phyloP scores from a whole-genome alignment of 768 basidiomycete species.

The Rhodotorula sphaerocarpa region DNA sequence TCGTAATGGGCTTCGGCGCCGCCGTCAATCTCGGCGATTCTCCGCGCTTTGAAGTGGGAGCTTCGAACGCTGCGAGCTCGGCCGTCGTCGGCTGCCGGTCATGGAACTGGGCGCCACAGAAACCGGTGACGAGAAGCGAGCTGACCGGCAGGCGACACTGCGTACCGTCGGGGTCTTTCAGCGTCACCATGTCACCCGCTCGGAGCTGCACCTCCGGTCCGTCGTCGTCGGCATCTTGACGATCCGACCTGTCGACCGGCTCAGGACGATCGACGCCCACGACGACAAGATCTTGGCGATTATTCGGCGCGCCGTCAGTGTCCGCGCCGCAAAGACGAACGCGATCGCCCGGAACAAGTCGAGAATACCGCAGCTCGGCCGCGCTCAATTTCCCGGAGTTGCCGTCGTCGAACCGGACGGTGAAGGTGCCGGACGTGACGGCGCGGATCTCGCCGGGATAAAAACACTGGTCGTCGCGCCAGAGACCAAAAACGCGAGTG shows the following conservation, averaged over 20 bases:
- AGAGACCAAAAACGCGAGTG: constrained; percentile 51
- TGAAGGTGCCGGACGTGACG: constrained; percentile 43
- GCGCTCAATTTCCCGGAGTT: constrained; percentile 52
- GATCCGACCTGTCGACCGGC: neutral
- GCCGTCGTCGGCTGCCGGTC: constrained; percentile 26
- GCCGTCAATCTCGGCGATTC: neutral
- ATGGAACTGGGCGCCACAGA: constrained; percentile 14
- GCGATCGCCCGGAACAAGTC: constrained; percentile 49
- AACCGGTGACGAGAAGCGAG: constrained; percentile 4
- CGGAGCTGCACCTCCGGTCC: constrained; percentile 42
- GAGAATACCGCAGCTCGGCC: constrained; percentile 52
- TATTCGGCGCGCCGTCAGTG: constrained; percentile 38
- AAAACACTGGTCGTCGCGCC: constrained; percentile 51
- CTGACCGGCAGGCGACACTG: constrained; percentile 9
- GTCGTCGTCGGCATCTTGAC: constrained; percentile 28
- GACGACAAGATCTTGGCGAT: constrained; percentile 40
- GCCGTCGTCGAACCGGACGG: constrained; percentile 62
- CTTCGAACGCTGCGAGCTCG: constrained; percentile 16
- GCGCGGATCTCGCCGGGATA: constrained; percentile 32
- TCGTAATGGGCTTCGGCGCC: neutral
- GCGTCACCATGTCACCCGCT: constrained; percentile 48
- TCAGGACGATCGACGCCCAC: constrained; percentile 44
- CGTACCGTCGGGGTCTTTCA: constrained; percentile 41
- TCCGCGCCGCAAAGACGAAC: constrained; percentile 34
- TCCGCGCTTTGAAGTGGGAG: too few species aligned